Evolutionary conservation across 495 filamentous ascomycete species (phyloP), one percentile per base, ranked within the genome.

Genomic region (Podospora bellae-mahoneyi): DNA sequence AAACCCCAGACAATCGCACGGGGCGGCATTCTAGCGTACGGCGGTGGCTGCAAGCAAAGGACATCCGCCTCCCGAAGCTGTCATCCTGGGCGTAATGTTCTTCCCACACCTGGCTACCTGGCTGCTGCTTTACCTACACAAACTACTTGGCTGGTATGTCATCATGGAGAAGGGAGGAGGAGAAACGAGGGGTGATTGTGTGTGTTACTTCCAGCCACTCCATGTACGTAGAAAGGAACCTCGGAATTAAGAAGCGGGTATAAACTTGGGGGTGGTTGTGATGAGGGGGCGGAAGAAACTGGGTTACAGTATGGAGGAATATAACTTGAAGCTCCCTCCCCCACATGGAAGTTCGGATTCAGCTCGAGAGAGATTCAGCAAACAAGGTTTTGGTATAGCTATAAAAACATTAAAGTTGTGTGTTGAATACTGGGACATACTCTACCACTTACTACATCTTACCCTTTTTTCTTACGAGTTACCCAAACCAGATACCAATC

Each of bases 191-290:
- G 39, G 39, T 48, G 39, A 16, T 48, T 48, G 39, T 48, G 39
- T 48, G 39, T 48, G 39, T 48, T 48, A 48, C 39, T 48, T 48
- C 13, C 39, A 48, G 39, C 7, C 7, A 10, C 39, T 48, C 39
- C 39, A 48, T 18, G 39, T 48, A 18, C 39, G 15, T 48, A 16
- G 7, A 48, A 10, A 48, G 39, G 13, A 13, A 48, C 5, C 39
- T 48, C 56, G 56, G 56, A 58, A 58, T 58, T 58, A 58, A 58
- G 56, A 5, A 32, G 23, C 56, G 56, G 56, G 19, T 58, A 58
- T 58, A 58, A 58, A 20, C 15, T 18, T 20, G 15, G 3, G 39
- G 39, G 15, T 16, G 39, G 23, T 23, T 16, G 9, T 16, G 39
- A 48, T 58, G 56, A 58, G 56, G 56, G 23, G 4, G 55, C 55